Evolutionary conservation across 768 basidiomycete species (phyloP), one percentile per base, ranked within the genome.

Genomic region (Agaricus subrufescens): DNA sequence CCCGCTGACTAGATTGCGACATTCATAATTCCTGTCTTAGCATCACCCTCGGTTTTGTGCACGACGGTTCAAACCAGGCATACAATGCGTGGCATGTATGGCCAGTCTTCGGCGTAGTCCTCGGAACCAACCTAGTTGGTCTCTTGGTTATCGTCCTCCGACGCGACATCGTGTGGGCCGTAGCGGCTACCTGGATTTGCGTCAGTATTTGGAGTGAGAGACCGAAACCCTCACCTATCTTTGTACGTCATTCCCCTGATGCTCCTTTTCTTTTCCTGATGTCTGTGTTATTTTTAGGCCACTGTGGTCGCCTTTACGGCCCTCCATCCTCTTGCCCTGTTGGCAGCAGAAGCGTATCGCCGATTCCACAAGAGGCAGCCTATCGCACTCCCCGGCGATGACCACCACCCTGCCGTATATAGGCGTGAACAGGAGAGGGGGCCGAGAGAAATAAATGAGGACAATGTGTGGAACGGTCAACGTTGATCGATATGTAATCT

Each of bases 111-210:
- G 83, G 79, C 2, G 82, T 86, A 23, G 72, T 93, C 27, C 71
- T 86, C 8, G 75, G 75, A 7, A 82, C 85, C 3, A 92, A 95
- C 65, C 38, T 82, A 43, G 54, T 82, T 57, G 81, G 81, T 2
- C 62, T 89, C 0, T 34, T 84, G 37, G 77, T 88, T 30, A 67
- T 90, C 38, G 62, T 78, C 2, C n/a, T 80, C 1, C 73, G 84
- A 1, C 72, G 79, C 2, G 91, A 92, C 62, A 69, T 91, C 48
- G 85, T 91, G 0, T 91, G 87, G 87, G 83, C 84, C 37, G 74
- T 85, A 12, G 86, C 86, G 0, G 84, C 87, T 0, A 84, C 82
- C 0, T 92, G 89, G 89, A 77, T 88, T 23, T 83, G 83, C 57
- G 73, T 85, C 23, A 82, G 83, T 60, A 71, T 91, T 4, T 89